Evolutionary conservation across 805 yeast species (phyloP).

Genomic region (Saturnispora zaruensis): DNA sequence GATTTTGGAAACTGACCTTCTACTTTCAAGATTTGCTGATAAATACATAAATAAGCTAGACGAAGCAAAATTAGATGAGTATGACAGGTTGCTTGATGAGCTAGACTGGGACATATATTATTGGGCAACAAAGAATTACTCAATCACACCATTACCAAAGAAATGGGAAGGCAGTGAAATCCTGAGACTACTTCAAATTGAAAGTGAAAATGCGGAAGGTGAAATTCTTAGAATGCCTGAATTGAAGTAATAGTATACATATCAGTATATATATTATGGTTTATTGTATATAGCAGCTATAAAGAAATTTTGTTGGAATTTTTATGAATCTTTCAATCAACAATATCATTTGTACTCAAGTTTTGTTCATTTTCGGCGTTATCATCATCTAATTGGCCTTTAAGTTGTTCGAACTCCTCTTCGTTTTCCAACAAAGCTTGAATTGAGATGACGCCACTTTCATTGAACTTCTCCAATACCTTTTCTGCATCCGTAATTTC

Average conservation of each 20-base stretch:
- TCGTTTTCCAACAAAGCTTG: conserved; percentile 70
- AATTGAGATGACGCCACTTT: conserved; percentile 77
- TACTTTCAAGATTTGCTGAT: conserved; percentile 80
- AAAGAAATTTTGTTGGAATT: neutral
- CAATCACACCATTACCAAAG: conserved; percentile 79
- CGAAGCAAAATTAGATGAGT: conserved; percentile 67
- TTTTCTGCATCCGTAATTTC: conserved; percentile 72
- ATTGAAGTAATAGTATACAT: conserved; percentile 24
- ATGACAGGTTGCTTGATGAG: conserved; percentile 78
- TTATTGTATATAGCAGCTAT: neutral
- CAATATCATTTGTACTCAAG: conserved; percentile 8
- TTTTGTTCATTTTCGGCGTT: conserved; percentile 1
- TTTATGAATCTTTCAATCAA: conserved; percentile 1
- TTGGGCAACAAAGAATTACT: conserved; percentile 87
- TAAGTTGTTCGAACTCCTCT: conserved; percentile 49
- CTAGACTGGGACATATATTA: conserved; percentile 99
- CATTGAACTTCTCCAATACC: conserved; percentile 63
- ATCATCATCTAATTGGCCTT: conserved; percentile 30
- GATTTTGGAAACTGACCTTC: conserved; percentile 82
- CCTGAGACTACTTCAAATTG: conserved; percentile 56
- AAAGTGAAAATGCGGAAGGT: conserved; percentile 62
- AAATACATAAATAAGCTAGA: conserved; percentile 53
- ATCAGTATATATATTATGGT: neutral
- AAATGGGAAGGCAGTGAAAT: conserved; percentile 68
- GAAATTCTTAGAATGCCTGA: conserved; percentile 86